Evolutionary conservation across 805 yeast species (phyloP).

Genomic region (Candida pini): DNA sequence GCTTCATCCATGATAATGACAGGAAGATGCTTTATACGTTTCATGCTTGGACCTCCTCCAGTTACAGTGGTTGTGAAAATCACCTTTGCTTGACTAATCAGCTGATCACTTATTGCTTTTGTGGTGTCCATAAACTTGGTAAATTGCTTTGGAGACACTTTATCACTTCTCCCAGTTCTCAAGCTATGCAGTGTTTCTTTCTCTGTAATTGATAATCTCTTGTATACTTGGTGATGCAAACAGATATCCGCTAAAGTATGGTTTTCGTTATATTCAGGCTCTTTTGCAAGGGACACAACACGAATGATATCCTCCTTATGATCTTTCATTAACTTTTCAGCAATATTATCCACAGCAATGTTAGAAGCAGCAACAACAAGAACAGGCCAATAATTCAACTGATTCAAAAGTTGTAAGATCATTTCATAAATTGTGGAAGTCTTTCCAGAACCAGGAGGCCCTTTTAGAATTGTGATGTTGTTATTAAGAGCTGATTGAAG

Average conservation of each 20-base stretch:
- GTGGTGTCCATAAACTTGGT: constrained; percentile 43
- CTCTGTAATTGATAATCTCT: constrained; percentile 40
- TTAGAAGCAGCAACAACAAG: constrained; percentile 73
- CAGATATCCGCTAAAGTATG: constrained; percentile 58
- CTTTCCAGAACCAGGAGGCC: constrained; percentile 80
- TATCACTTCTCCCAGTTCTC: constrained; percentile 37
- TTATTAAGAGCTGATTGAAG: constrained; percentile 66
- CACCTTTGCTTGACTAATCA: constrained; percentile 60
- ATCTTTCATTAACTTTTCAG: constrained; percentile 53
- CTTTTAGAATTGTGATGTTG: constrained; percentile 52
- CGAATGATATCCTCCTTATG: constrained; percentile 49
- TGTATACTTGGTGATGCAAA: constrained; percentile 54
- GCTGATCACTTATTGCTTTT: constrained; percentile 40
- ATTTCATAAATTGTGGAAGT: constrained; percentile 82
- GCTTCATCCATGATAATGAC: constrained; percentile 77
- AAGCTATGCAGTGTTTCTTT: constrained; percentile 39
- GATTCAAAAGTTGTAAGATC: constrained; percentile 63
- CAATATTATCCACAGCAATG: constrained; percentile 71
- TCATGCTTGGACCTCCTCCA: constrained; percentile 62
- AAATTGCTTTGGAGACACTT: constrained; percentile 38
- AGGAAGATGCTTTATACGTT: constrained; percentile 43
- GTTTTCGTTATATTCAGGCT: constrained; percentile 47
- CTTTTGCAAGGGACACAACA: constrained; percentile 55
- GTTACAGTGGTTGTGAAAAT: constrained; percentile 70
- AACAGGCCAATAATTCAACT: constrained; percentile 55